Percentiles rank a stretch among this genome's conserved stretches.
Evolutionary conservation across 192 early-diverging fungal species (phyloP).

Genomic region (Backusella macrospora): DNA sequence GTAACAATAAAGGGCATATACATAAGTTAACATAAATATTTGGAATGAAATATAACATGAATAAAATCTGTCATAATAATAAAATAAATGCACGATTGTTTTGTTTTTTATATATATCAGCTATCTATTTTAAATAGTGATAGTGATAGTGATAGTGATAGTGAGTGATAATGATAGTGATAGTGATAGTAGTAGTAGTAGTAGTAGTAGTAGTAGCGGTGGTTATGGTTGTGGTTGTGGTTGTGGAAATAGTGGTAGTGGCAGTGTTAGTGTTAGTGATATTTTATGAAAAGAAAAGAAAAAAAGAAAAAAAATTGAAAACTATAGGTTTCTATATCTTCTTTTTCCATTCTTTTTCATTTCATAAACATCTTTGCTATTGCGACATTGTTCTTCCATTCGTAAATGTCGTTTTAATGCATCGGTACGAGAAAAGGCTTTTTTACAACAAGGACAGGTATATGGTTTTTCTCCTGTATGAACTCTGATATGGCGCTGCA

Average conservation of each 20-base stretch:
- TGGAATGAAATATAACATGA: constrained; percentile 8
- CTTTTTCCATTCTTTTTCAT: constrained; percentile 12
- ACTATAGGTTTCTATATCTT: constrained; percentile 11
- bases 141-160: too few relatives aligned
- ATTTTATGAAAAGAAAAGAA: background rate
- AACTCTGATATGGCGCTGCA: constrained; percentile 11
- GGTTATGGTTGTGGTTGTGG: too few relatives aligned
- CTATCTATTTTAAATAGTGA: background rate
- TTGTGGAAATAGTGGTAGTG: too few relatives aligned
- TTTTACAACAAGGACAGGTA: constrained; percentile 24
- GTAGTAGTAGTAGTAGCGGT: too few relatives aligned
- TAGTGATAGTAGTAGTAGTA: background rate
- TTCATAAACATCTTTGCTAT: constrained; percentile 4
- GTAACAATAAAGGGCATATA: constrained; percentile 5
- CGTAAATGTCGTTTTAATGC: constrained; percentile 20
- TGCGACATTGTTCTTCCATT: constrained; percentile 3
- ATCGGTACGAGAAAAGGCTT: constrained; percentile 21
- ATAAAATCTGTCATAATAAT: constrained; percentile 8
- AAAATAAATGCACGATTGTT: background rate
- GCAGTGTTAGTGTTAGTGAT: background rate
- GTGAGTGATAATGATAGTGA: too few relatives aligned
- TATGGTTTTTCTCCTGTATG: constrained; percentile 26
- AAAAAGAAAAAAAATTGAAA: background rate
- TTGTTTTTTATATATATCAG: constrained; percentile 3
- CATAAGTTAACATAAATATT: constrained; percentile 1